Conservation (phyloP, 73 alveolate genomes). For the Paramecium pentaurelia region DNA sequence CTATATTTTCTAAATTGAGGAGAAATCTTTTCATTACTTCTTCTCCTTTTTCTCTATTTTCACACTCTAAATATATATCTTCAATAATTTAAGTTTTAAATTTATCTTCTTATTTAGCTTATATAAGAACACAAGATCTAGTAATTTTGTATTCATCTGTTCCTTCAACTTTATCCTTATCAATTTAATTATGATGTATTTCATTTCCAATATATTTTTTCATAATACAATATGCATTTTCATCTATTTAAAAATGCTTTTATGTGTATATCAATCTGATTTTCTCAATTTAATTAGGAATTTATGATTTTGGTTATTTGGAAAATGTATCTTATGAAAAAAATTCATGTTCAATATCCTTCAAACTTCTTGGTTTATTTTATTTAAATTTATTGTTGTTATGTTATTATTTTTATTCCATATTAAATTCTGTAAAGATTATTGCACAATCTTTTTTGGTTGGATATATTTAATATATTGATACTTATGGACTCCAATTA, state of each 20-base stretch:
- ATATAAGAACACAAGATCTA: not conserved
- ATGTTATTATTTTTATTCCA: not conserved
- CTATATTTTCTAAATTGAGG: not conserved
- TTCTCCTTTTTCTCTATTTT: not conserved
- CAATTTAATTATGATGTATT: not conserved
- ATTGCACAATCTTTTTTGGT: slow-evolving; percentile 27
- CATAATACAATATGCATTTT: not conserved
- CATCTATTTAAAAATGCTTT: slow-evolving; percentile 21
- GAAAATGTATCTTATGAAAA: not conserved
- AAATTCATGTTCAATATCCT: not conserved
- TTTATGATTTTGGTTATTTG: not conserved
- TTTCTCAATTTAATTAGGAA: not conserved
- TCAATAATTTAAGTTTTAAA: slow-evolving; percentile 13
- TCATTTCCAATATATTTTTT: slow-evolving; percentile 20
- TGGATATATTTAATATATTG: not conserved
- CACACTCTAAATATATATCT: not conserved
- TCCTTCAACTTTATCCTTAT: not conserved
- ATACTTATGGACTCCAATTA: not conserved
- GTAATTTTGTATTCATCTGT: slow-evolving; percentile 6
- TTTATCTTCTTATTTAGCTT: not conserved
- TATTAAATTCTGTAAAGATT: not conserved
- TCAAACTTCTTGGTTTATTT: not conserved
- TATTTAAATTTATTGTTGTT: not conserved
- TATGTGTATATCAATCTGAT: not conserved
- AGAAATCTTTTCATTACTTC: not conserved